Evolutionary conservation across 306 rosid species (phyloP).

Genomic region (Casuarina equisetifolia): DNA sequence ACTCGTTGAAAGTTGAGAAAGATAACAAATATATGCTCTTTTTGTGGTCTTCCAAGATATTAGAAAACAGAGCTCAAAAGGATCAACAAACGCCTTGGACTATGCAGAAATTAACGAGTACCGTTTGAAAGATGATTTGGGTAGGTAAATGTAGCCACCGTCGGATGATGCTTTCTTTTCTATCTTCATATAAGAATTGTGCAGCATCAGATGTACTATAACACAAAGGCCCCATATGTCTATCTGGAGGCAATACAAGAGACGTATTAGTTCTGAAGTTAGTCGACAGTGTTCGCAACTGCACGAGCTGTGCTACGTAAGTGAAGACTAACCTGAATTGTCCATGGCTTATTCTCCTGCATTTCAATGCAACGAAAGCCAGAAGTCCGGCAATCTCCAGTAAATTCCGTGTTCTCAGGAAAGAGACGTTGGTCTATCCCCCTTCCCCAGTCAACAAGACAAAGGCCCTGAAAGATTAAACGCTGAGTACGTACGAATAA

Average conservation of each 20-base stretch:
- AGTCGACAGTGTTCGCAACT: conserved; percentile 14
- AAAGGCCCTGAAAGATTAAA: conserved; percentile 68
- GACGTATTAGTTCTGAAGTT: conserved; percentile 18
- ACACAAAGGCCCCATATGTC: conserved; percentile 85
- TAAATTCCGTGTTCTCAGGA: conserved; percentile 61
- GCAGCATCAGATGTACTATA: conserved; percentile 79
- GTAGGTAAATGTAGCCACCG: conserved; percentile 57
- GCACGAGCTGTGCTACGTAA: conserved; percentile 16
- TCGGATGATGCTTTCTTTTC: conserved; percentile 66
- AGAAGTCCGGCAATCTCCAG: conserved; percentile 85
- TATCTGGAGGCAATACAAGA: conserved; percentile 51
- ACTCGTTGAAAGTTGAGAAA: conserved; percentile 20
- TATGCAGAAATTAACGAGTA: conserved; percentile 27
- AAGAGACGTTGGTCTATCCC: conserved; percentile 83
- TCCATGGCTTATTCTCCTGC: conserved; percentile 82
- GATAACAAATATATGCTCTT: conserved; percentile 2
- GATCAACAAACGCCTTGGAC: conserved; percentile 23
- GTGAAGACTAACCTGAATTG: conserved; percentile 64
- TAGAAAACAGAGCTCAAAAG: background rate
- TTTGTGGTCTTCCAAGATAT: conserved; percentile 6
- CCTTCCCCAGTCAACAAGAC: conserved; percentile 99
- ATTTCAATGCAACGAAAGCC: conserved; percentile 94
- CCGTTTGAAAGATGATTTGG: conserved; percentile 75
- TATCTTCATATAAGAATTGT: conserved; percentile 70
- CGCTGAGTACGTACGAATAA: conserved; percentile 20